These are phyloP conservation scores for Phoenix dactylifera DNA, from an alignment of 176 grass and related monocot species.

Conservation along the genomic window DNA sequence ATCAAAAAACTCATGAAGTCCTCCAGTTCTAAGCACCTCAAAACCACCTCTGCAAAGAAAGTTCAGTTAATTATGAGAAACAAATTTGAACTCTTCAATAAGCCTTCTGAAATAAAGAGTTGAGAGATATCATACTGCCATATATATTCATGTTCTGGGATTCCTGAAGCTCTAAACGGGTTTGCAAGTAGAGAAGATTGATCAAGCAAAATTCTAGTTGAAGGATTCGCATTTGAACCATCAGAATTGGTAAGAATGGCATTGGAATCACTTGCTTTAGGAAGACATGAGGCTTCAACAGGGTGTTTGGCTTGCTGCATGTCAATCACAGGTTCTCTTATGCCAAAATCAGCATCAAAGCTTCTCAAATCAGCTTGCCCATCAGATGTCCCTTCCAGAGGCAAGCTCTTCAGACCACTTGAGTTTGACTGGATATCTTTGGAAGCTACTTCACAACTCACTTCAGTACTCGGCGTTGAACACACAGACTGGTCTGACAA, in stretches of 20 bases:
- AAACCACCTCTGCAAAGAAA: constrained; percentile 66
- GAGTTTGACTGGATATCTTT: constrained; percentile 24
- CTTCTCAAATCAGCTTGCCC: constrained; percentile 23
- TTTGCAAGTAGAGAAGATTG: constrained; percentile 29
- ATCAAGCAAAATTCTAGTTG: constrained; percentile 30
- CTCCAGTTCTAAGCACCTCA: constrained; percentile 59
- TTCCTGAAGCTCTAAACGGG: constrained; percentile 35
- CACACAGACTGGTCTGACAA: constrained; percentile 27
- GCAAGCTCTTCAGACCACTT: constrained; percentile 16
- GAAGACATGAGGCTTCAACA: constrained; percentile 8
- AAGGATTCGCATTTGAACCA: constrained; percentile 23
- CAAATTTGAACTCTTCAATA: neutral
- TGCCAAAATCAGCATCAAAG: neutral
- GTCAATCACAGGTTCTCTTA: neutral
- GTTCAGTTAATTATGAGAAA: neutral
- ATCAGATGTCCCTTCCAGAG: constrained; percentile 16
- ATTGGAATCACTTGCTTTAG: constrained; percentile 18
- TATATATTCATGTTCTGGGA: constrained; percentile 75
- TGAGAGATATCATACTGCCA: constrained; percentile 82
- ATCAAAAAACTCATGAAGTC: constrained; percentile 54
- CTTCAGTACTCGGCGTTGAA: constrained; percentile 20
- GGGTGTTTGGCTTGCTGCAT: neutral
- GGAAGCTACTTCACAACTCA: constrained; percentile 25
- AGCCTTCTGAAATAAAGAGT: neutral
- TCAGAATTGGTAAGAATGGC: constrained; percentile 10